phyloP scores from a whole-genome alignment of 2,329 filamentous ascomycete species.

The Alternaria sp. region DNA sequence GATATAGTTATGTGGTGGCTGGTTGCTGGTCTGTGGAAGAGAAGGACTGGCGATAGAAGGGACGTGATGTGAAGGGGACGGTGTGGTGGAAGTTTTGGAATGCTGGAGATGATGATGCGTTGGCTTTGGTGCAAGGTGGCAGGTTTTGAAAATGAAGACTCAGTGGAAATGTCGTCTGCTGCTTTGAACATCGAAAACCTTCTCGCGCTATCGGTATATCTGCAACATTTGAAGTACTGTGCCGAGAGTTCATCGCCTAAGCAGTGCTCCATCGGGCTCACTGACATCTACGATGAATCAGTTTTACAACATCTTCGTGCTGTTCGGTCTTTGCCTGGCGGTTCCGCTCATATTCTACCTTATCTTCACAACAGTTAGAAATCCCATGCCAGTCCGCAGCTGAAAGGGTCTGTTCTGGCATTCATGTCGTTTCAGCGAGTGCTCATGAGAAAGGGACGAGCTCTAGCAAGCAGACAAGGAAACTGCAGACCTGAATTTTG shows the following conservation, averaged over 20 bases:
- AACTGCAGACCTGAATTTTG: not conserved
- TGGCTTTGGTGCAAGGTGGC: not conserved
- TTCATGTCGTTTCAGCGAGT: not conserved
- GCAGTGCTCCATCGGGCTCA: not conserved
- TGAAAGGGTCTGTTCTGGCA: not conserved
- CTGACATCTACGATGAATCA: not conserved
- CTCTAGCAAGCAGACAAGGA: not conserved
- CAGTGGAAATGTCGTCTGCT: not conserved
- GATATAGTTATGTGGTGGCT: constrained; percentile 13
- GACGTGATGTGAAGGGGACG: not conserved
- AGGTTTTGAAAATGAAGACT: not conserved
- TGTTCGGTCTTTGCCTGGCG: constrained; percentile 7
- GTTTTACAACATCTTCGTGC: not conserved
- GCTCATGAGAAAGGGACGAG: not conserved
- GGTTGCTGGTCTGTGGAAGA: not conserved
- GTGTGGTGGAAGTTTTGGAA: not conserved
- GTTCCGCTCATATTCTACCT: not conserved
- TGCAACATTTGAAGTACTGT: not conserved
- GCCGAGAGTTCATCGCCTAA: not conserved
- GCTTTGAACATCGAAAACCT: too few species aligned
- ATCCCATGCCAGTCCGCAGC: not conserved
- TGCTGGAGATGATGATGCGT: not conserved
- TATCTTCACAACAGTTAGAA: not conserved
- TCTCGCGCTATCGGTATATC: too few species aligned
- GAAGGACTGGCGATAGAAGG: not conserved